Conservation (phyloP, 345 rosid genomes). For the Citrus hindsii region DNA sequence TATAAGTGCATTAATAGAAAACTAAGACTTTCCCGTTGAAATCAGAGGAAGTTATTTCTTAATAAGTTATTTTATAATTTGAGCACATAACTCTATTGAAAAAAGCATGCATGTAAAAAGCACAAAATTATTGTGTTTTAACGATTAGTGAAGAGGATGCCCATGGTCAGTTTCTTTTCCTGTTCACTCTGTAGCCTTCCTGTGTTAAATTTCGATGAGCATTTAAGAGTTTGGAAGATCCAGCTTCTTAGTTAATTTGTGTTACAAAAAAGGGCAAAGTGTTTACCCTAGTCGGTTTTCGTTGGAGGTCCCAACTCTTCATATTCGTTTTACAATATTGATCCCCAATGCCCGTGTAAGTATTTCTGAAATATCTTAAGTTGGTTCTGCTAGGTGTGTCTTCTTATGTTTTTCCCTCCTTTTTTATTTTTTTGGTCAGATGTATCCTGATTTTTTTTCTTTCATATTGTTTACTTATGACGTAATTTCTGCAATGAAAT, state of each 20-base stretch:
- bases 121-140: neutral
- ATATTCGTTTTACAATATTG: neutral
- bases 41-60: neutral
- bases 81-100: neutral
- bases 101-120: neutral
- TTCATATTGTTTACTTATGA: neutral
- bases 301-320: neutral
- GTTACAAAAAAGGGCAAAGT: neutral
- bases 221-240: neutral
- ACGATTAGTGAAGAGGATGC: neutral
- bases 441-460: neutral
- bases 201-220: neutral
- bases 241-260: neutral
- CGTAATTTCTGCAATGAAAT: neutral
- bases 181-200: neutral
- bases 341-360: no score
- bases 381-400: neutral
- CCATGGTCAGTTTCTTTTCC: neutral
- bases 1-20: neutral
- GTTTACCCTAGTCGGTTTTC: neutral
- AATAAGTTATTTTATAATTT: neutral
- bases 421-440: neutral
- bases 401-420: neutral
- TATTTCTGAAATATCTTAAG: neutral
- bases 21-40: neutral